Evolutionary conservation across 108 stramenopile genomes (phyloP), one percentile per base, ranked within the genome.

Genomic region (Cyclotella sp.): DNA sequence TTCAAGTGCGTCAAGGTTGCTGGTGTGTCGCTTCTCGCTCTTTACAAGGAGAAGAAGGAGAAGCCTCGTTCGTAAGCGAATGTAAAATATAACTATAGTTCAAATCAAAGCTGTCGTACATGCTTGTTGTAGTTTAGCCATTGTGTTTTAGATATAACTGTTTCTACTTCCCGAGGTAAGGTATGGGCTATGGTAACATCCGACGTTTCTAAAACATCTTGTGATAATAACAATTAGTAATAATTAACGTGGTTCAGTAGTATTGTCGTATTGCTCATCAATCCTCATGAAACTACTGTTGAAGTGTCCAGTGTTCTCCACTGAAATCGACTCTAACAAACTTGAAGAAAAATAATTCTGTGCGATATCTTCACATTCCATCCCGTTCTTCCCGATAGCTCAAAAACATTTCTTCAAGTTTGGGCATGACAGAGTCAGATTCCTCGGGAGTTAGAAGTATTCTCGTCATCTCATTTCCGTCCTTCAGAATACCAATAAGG

Each of bases 1-100:
- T 99, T 99, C 87, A 99, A 99, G 97, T 98, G 99, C 66, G 98
- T 98, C 58, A 99, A 99, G 97, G 98, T 99, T 64, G 97, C 99
- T n/a, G 99, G 98, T 72, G 99, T 99, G 44, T 94, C 96, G 28
- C 95, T 99, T 60, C 93, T 98, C 71, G 98, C 98, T 61, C 93
- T 99, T 68, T 99, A 97, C 93, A 99, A 98, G 97, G 93, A 97
- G 81, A 99, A 99, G 97, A 99, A 99, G 96, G 99, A 99, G 85
- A 99, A 99, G 96, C 98, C 98, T 68, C 93, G 97, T 88, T 91
- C 94, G 60, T 99, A 97, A 95, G 79, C 63, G 70, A 66, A 57
- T 76, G 74, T 81, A 84, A 70, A 81, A 70, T 43, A 41, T 28
- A 58, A 70, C 45, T 70, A 55, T 58, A 63, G 77, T 63, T 34